phyloP scores from a whole-genome alignment of 1,284 basidiomycete species.

The Ceratobasidium papillatum region DNA sequence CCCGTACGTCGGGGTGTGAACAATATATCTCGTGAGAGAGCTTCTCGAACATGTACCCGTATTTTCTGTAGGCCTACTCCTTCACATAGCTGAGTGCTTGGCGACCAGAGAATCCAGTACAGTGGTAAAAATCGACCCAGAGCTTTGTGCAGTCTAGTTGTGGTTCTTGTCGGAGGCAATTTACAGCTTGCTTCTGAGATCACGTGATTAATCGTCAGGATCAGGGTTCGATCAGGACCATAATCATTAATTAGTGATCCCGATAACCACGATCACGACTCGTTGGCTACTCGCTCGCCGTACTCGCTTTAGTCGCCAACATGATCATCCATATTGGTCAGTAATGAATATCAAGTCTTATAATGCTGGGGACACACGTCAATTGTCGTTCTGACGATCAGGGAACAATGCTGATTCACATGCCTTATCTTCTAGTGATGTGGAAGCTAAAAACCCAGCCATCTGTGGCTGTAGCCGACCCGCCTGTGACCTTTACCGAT shows the following conservation, averaged over 20 bases:
- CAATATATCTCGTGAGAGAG: background rate
- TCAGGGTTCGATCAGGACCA: background rate
- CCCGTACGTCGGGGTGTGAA: background rate
- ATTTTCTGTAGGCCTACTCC: background rate
- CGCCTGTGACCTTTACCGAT: conserved; percentile 6
- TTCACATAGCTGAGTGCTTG: background rate
- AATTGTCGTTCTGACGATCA: background rate
- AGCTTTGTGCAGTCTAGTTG: background rate
- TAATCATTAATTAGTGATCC: background rate
- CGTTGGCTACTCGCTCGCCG: conserved; percentile 13
- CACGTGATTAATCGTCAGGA: background rate
- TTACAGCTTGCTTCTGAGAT: background rate
- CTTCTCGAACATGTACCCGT: background rate
- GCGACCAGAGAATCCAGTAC: background rate
- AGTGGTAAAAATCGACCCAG: background rate
- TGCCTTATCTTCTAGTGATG: conserved; percentile 15
- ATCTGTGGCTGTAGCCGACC: background rate
- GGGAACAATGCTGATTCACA: background rate
- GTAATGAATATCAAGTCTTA: background rate
- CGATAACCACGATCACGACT: conserved; percentile 3
- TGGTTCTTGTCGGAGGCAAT: background rate
- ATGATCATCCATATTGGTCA: conserved; percentile 39
- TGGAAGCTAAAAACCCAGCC: conserved; percentile 29
- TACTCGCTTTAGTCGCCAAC: background rate
- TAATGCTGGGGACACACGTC: background rate